Evolutionary conservation across 305 asterid genomes (phyloP), one percentile per base, ranked within the genome.

Genomic region (Solanum aculeatissimum): DNA sequence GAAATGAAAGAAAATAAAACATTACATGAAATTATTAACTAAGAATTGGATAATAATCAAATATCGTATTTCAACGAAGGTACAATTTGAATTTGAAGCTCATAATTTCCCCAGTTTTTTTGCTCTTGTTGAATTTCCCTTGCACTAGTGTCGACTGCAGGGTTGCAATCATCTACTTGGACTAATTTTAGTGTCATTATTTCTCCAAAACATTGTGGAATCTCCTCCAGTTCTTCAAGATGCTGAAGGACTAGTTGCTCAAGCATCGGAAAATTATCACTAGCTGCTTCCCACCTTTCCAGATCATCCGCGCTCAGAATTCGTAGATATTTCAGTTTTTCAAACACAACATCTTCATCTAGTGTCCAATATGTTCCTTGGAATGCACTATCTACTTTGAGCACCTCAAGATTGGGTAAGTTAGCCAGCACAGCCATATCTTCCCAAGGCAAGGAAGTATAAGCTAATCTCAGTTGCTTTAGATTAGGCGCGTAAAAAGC

Each of bases 331-430:
- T 29, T 66, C 15, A 66, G 10, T 66, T 6, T 32, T 0, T 8
- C 7, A 32, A 66, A 66, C 7, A 66, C 72, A 66, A 14, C 45
- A 15, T 66, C 18, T 69, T 70, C 78, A 40, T 40, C 11, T n/a
- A 19, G 51, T 19, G 0, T 40, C 53, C 78, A 69, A 4, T 69
- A 0, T 18, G 65, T 47, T 83, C 86, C 40, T 0, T 0, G 0
- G 14, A 66, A 32, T 66, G 6, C 47, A 66, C 1, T 0, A 7
- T 16, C 0, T 4, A 2, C 6, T 32, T 66, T 32, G 45, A 88
- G 88, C 55, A 86, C 86, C 82, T 87, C 86, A 53, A 87, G 90
- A 81, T 87, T 83, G 9, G 86, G 88, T 85, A 86, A 85, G 8
- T 80, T 83, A 25, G 89, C 85, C 0, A 89, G 47, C 25, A 40